phyloP scores from a whole-genome alignment of 1,284 basidiomycete genomes.

The Heimioporus punctisporus region DNA sequence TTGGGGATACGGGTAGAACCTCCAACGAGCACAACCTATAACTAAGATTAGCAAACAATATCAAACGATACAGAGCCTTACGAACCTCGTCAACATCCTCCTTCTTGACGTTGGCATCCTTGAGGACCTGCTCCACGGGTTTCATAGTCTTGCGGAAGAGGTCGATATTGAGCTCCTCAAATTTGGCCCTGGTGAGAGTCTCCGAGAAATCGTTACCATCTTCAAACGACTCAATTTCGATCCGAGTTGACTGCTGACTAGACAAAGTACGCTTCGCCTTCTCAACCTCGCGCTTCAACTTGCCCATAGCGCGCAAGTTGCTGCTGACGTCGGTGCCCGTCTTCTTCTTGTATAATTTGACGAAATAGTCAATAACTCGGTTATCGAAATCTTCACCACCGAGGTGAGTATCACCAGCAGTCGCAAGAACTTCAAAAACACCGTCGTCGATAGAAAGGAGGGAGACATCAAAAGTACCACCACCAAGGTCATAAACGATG shows the following conservation, averaged over 20 bases:
- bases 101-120: constrained; percentile 98
- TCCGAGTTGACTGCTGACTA: constrained; percentile 83
- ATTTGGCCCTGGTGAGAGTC: constrained; percentile 97
- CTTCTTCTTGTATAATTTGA: constrained; percentile 97
- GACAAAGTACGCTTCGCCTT: constrained; percentile 99
- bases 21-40: constrained; percentile 85
- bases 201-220: constrained; percentile 97
- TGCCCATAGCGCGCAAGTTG: constrained; percentile 93
- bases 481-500: constrained; percentile 98
- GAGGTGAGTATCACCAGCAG: constrained; percentile 98
- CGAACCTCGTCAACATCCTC: constrained; percentile 92
- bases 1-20: constrained; percentile 99
- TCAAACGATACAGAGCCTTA: neutral
- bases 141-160: constrained; percentile 99
- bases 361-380: constrained; percentile 91
- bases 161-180: constrained; percentile 99
- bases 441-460: constrained; percentile 98
- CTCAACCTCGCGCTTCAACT: constrained; percentile 98
- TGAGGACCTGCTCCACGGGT: constrained; percentile 98
- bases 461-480: constrained; percentile 99
- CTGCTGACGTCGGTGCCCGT: constrained; percentile 85
- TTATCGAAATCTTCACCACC: constrained; percentile 99
- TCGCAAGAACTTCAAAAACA: constrained; percentile 98
- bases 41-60: neutral
- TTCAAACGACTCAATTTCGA: constrained; percentile 95